Percentiles rank a stretch among this genome's conserved stretches.
These are phyloP conservation scores for Leucogyrophana mollusca DNA, from an alignment of 768 basidiomycete species.

Conservation along the genomic window DNA sequence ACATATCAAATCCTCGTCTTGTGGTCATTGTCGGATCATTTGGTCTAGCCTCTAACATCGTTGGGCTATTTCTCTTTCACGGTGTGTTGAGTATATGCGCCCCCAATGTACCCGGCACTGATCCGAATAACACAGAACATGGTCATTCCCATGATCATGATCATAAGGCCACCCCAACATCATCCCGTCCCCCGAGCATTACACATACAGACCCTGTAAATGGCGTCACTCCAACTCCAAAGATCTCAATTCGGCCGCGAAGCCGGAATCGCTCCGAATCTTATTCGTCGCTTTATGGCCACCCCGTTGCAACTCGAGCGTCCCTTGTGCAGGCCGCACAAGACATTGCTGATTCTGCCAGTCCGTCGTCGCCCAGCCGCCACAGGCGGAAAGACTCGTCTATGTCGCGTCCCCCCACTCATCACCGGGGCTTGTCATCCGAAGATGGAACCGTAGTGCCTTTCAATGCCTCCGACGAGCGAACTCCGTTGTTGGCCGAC, in stretches of 20 bases:
- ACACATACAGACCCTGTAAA: slow-evolving; percentile 14
- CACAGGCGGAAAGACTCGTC: slow-evolving; percentile 15
- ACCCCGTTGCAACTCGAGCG: slow-evolving; percentile 70
- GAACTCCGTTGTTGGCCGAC: slow-evolving; percentile 42
- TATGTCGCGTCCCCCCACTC: slow-evolving; percentile 21
- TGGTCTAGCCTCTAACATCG: slow-evolving; percentile 87
- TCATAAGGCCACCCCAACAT: slow-evolving; percentile 35
- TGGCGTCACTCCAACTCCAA: slow-evolving; percentile 31
- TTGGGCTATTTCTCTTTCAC: slow-evolving; percentile 94
- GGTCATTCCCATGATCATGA: slow-evolving; percentile 61
- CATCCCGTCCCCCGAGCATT: slow-evolving; percentile 41
- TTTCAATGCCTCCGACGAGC: slow-evolving; percentile 31
- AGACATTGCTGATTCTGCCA: slow-evolving; percentile 55
- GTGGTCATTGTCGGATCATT: slow-evolving; percentile 88
- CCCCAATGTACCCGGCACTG: slow-evolving; percentile 7
- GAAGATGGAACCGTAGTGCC: slow-evolving; percentile 6
- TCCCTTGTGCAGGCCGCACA: slow-evolving; percentile 81
- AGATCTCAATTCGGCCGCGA: slow-evolving; percentile 11
- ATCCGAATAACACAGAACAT: slow-evolving; percentile 49
- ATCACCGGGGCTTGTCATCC: background rate
- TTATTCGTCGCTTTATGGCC: slow-evolving; percentile 68
- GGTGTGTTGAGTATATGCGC: slow-evolving; percentile 46
- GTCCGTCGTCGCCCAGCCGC: slow-evolving; percentile 5
- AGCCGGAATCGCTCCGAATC: slow-evolving; percentile 39
- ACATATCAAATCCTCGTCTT: slow-evolving; percentile 85